phyloP scores from a whole-genome alignment of 2,329 filamentous ascomycete genomes.

The Cladosporium sp. region DNA sequence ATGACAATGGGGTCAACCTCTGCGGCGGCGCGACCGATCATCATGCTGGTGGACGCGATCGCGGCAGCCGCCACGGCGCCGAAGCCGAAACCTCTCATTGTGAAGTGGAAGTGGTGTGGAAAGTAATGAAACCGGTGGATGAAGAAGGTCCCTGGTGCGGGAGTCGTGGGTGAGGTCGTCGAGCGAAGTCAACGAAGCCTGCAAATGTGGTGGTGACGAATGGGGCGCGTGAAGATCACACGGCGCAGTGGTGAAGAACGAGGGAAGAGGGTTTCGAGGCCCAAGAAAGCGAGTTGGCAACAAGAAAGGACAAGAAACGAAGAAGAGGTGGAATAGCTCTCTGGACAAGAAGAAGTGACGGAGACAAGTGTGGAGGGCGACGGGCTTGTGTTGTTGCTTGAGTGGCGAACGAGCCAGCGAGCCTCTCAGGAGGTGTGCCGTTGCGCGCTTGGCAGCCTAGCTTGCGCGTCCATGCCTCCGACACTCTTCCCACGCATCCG shows the following conservation, averaged over 20 bases:
- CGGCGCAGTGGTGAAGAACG: slow-evolving; percentile 18
- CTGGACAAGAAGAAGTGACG: slow-evolving; percentile 3
- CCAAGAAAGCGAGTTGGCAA: slow-evolving; percentile 5
- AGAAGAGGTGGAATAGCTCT: slow-evolving; percentile 14
- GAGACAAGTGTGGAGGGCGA: slow-evolving; percentile 4
- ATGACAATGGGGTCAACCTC: slow-evolving; percentile 62
- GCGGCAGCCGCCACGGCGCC: slow-evolving; percentile 48
- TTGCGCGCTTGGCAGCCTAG: neutral
- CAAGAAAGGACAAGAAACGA: slow-evolving; percentile 13
- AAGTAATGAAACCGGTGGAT: neutral
- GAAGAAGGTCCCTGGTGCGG: slow-evolving; percentile 3
- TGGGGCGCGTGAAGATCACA: slow-evolving; percentile 6
- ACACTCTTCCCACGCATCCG: too few relatives aligned
- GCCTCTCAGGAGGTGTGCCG: neutral
- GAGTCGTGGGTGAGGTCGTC: slow-evolving; percentile 8
- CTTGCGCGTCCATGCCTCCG: slow-evolving; percentile 1
- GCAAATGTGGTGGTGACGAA: slow-evolving; percentile 10
- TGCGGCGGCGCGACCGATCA: slow-evolving; percentile 41
- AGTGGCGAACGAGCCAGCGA: neutral
- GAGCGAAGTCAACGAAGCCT: slow-evolving; percentile 15
- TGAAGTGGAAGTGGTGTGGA: slow-evolving; percentile 25
- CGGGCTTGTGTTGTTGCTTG: slow-evolving; percentile 4
- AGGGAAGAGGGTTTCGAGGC: slow-evolving; percentile 16
- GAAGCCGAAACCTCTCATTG: slow-evolving; percentile 53
- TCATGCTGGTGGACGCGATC: slow-evolving; percentile 40